Conservation (phyloP, 208 protist species). For the Acanthamoeba lugdunensis region DNA sequence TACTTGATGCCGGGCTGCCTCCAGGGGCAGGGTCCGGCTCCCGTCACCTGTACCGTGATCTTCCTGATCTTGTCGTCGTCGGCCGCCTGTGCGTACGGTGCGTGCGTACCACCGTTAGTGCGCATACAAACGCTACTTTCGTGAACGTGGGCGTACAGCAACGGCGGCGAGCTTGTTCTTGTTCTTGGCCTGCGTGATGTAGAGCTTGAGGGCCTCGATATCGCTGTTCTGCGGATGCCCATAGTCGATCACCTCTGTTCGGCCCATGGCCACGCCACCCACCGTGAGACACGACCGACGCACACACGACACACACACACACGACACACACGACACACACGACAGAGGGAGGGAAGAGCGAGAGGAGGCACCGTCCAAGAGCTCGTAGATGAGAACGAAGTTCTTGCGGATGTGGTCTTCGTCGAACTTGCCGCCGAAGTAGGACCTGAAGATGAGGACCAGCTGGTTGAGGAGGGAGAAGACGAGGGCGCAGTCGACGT, state of each 20-base stretch:
- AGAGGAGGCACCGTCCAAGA: slow-evolving; percentile 92
- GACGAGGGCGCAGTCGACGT: slow-evolving; percentile 47
- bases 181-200: slow-evolving; percentile 89
- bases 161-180: slow-evolving; percentile 74
- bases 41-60: slow-evolving; percentile 91
- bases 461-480: slow-evolving; percentile 71
- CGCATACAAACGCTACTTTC: background rate
- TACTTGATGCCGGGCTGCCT: slow-evolving; percentile 93
- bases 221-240: slow-evolving; percentile 96
- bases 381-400: slow-evolving; percentile 95
- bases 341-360: background rate
- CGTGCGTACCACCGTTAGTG: background rate
- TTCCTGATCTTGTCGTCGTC: slow-evolving; percentile 79
- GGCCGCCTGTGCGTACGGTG: background rate
- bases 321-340: background rate
- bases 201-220: slow-evolving; percentile 90
- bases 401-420: slow-evolving; percentile 95
- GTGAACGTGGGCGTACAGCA: background rate
- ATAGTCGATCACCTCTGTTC: slow-evolving; percentile 96
- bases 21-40: slow-evolving; percentile 93
- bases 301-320: no score
- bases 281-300: background rate
- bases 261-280: background rate
- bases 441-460: slow-evolving; percentile 79
- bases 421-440: slow-evolving; percentile 92